phyloP scores from a whole-genome alignment of 768 basidiomycete genomes.

The Amanita brunnescens region DNA sequence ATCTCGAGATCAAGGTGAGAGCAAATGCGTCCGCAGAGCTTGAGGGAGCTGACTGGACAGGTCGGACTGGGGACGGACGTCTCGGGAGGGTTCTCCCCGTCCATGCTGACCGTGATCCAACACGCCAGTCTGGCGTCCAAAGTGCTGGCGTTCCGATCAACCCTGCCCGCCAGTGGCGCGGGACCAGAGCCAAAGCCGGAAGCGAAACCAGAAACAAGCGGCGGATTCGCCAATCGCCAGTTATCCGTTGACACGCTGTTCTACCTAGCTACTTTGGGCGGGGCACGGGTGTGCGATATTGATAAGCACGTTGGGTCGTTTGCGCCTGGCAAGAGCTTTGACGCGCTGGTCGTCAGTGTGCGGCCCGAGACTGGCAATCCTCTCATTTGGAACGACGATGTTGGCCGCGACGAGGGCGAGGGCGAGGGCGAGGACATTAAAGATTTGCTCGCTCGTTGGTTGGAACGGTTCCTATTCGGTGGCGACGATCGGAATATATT shows the following conservation, averaged over 20 bases:
- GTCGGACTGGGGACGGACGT: constrained; percentile 94
- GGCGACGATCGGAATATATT: constrained; percentile 82
- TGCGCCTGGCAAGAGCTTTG: constrained; percentile 76
- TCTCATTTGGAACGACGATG: constrained; percentile 31
- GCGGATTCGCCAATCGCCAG: constrained; percentile 44
- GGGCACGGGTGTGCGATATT: constrained; percentile 75
- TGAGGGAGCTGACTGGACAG: constrained; percentile 25
- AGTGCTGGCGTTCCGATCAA: constrained; percentile 45
- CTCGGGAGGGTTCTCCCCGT: constrained; percentile 79
- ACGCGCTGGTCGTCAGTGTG: constrained; percentile 72
- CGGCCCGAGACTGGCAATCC: constrained; percentile 44
- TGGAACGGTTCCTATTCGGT: constrained; percentile 82
- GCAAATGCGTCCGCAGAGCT: too few species aligned
- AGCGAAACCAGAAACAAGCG: neutral
- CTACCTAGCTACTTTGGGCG: constrained; percentile 88
- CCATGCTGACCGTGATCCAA: constrained; percentile 68
- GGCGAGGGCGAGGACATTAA: constrained; percentile 18
- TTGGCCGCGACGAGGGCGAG: constrained; percentile 9
- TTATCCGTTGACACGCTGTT: constrained; percentile 70
- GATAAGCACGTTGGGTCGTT: constrained; percentile 69
- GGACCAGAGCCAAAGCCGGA: constrained; percentile 1
- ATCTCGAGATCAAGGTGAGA: constrained; percentile 81
- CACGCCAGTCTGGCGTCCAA: constrained; percentile 79
- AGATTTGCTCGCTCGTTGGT: constrained; percentile 40
- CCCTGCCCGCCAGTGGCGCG: neutral